Evolutionary conservation across 495 filamentous ascomycete genomes (phyloP).

Genomic region (Penicillium bovifimosum): DNA sequence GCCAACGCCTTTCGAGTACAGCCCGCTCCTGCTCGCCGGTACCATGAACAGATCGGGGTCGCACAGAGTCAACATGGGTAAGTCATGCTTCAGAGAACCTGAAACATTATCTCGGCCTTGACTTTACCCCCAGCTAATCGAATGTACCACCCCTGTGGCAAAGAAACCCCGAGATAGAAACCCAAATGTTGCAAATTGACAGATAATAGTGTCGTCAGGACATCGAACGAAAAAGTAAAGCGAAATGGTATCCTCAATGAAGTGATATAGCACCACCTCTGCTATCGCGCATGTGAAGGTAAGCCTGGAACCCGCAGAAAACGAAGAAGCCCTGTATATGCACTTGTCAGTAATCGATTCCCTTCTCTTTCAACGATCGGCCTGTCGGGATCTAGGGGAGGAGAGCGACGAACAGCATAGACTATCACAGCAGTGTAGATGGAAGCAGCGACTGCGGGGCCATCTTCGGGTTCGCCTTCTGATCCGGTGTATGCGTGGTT

Average conservation of each 20-base stretch:
- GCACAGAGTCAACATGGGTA: neutral
- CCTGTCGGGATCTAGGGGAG: neutral
- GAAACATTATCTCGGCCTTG: slow-evolving; percentile 8
- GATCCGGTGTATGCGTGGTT: slow-evolving; percentile 78
- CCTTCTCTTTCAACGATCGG: neutral
- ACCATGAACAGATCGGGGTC: slow-evolving; percentile 4
- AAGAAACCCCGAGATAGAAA: slow-evolving; percentile 19
- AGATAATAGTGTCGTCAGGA: slow-evolving; percentile 13
- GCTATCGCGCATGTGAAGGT: slow-evolving; percentile 70
- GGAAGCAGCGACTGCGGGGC: slow-evolving; percentile 69
- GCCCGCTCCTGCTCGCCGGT: neutral
- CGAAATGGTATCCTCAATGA: slow-evolving; percentile 32
- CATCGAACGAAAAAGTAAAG: slow-evolving; percentile 12
- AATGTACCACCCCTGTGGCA: slow-evolving; percentile 9
- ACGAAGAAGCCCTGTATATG: slow-evolving; percentile 69
- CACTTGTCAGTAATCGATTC: slow-evolving; percentile 3
- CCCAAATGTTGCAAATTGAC: slow-evolving; percentile 18
- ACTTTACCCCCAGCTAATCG: slow-evolving; percentile 8
- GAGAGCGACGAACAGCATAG: slow-evolving; percentile 61
- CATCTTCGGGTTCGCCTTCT: slow-evolving; percentile 66
- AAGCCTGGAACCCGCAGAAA: slow-evolving; percentile 82
- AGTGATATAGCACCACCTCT: slow-evolving; percentile 78
- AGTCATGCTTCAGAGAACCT: neutral
- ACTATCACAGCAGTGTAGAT: slow-evolving; percentile 81
- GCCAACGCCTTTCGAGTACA: slow-evolving; percentile 15